Evolutionary conservation across 2,329 filamentous ascomycete genomes (phyloP).

Genomic region (Aspergillus melleus): DNA sequence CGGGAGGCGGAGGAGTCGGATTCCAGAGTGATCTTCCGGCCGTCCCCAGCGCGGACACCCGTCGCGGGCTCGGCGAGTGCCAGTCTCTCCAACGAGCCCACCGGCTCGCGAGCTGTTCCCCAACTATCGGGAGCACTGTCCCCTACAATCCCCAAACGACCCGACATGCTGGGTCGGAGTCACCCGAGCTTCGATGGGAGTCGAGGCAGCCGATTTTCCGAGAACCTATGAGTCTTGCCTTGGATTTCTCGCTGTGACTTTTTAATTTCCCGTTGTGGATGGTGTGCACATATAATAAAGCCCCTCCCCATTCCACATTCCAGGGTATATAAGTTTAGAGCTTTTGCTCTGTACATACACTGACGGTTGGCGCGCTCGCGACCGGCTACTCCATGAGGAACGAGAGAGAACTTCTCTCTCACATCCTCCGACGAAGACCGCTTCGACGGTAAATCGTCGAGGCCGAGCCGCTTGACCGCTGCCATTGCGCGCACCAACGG

Average conservation of each 20-base stretch:
- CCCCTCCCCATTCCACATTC: not conserved
- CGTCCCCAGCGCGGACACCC: slow-evolving; percentile 46
- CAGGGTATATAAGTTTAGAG: slow-evolving; percentile 18
- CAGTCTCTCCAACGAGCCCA: slow-evolving; percentile 24
- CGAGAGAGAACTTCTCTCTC: not conserved
- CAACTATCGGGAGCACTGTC: slow-evolving; percentile 28
- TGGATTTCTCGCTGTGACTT: not conserved
- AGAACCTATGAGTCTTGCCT: slow-evolving; percentile 28
- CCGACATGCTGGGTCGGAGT: slow-evolving; percentile 45
- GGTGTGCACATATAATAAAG: not conserved
- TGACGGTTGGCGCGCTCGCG: not conserved
- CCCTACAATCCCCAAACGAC: slow-evolving; percentile 27
- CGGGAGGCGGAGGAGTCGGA: slow-evolving; percentile 30
- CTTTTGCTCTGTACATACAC: slow-evolving; percentile 16
- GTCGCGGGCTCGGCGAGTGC: slow-evolving; percentile 37
- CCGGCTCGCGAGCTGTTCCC: slow-evolving; percentile 25
- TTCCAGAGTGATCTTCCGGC: slow-evolving; percentile 39
- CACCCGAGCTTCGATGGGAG: slow-evolving; percentile 46
- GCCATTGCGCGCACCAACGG: not conserved
- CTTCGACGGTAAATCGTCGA: not conserved
- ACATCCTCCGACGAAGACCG: not conserved
- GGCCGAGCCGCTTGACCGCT: not conserved
- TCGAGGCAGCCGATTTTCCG: slow-evolving; percentile 47
- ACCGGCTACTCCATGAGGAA: not conserved
- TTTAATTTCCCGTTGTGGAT: slow-evolving; percentile 5